A percentile compares a stretch with the other conserved stretches of the same genome.
phyloP scores from a whole-genome alignment of 2,329 filamentous ascomycete genomes.

The Scedosporium aurantiacum region DNA sequence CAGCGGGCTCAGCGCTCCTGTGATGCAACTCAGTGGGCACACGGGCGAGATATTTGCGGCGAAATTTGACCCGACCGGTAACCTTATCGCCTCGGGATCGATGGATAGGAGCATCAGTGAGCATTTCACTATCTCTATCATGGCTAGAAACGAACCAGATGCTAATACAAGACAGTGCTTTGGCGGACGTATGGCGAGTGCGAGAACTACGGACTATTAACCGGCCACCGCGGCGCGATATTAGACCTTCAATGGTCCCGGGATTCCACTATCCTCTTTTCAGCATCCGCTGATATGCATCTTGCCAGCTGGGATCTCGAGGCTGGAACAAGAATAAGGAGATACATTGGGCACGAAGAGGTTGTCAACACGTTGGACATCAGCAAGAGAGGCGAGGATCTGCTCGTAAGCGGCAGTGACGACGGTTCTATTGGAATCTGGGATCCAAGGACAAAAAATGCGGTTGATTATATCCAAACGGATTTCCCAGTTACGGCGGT shows the following conservation, averaged over 20 bases:
- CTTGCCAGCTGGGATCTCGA: conserved; percentile 92
- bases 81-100: conserved; percentile 83
- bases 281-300: conserved; percentile 86
- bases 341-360: conserved; percentile 88
- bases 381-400: conserved; percentile 78
- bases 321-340: conserved; percentile 80
- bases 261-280: conserved; percentile 82
- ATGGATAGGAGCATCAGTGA: conserved; percentile 87
- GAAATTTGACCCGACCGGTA: conserved; percentile 79
- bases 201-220: conserved; percentile 85
- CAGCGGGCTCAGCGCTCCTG: conserved; percentile 73
- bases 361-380: conserved; percentile 89
- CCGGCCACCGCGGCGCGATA: conserved; percentile 81
- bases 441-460: conserved; percentile 87
- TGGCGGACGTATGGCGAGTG: conserved; percentile 90
- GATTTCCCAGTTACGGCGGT: conserved; percentile 88
- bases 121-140: conserved; percentile 18
- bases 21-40: conserved; percentile 83
- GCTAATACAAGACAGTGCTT: conserved; percentile 50
- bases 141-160: background rate
- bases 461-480: conserved; percentile 77
- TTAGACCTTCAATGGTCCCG: conserved; percentile 94
- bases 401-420: conserved; percentile 84
- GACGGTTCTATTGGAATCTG: conserved; percentile 91
- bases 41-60: conserved; percentile 83